phyloP scores from a whole-genome alignment of 768 basidiomycete species.

The Xerocomellus dryophilus region DNA sequence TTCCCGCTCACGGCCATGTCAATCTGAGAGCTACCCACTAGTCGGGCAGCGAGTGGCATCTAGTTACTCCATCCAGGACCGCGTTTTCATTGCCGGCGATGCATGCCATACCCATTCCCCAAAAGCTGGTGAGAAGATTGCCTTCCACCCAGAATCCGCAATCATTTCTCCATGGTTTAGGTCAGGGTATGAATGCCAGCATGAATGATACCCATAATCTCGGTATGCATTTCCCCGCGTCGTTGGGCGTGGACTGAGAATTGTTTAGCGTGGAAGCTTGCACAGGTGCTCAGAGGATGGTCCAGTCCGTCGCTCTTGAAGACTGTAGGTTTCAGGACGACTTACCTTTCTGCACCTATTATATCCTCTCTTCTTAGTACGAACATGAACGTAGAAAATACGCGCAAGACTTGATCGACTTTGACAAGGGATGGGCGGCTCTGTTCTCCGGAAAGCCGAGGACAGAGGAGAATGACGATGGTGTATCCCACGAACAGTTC shows the following conservation, averaged over 20 bases:
- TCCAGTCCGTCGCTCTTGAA: conserved; percentile 37
- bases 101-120: conserved; percentile 71
- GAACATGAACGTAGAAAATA: conserved; percentile 64
- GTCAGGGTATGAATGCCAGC: conserved; percentile 76
- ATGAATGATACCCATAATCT: conserved; percentile 77
- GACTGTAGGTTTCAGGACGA: conserved; percentile 32
- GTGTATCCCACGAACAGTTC: conserved; percentile 36
- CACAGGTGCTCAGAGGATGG: conserved; percentile 43
- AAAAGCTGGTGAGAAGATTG: conserved; percentile 48
- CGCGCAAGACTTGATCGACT: conserved; percentile 69
- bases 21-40: conserved; percentile 18
- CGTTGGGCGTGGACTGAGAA: conserved; percentile 47
- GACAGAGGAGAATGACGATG: conserved; percentile 39
- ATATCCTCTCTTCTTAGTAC: conserved; percentile 44
- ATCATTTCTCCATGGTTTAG: conserved; percentile 27
- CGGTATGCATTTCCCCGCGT: conserved; percentile 30
- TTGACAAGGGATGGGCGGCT: conserved; percentile 61
- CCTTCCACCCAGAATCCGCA: not conserved
- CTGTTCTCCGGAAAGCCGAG: conserved; percentile 69
- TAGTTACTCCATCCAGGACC: conserved; percentile 53
- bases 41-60: conserved; percentile 77
- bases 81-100: conserved; percentile 76
- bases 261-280: conserved; percentile 45
- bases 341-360: not conserved
- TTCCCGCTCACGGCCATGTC: not conserved